Conservation (phyloP, 495 filamentous ascomycete species). For the Ramalina intermedia region DNA sequence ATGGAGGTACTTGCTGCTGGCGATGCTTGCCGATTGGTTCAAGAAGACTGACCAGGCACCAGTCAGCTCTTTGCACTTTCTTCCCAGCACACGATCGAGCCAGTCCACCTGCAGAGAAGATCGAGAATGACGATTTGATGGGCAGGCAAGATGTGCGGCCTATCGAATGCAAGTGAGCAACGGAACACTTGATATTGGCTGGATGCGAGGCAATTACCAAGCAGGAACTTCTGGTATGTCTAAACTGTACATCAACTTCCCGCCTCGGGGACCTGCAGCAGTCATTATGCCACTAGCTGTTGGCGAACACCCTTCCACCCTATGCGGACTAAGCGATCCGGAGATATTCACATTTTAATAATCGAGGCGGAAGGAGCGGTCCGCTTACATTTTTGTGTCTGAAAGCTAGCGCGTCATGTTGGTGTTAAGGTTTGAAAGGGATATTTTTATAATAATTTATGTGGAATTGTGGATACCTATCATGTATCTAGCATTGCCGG, state of each 20-base stretch:
- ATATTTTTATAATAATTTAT: too few species aligned
- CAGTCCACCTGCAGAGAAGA: conserved; percentile 20
- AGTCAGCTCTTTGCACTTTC: background rate
- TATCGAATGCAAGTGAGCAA: background rate
- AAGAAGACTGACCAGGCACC: conserved; percentile 21
- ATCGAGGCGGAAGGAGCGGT: background rate
- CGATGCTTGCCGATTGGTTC: conserved; percentile 41
- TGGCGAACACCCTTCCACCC: background rate
- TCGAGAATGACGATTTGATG: conserved; percentile 19
- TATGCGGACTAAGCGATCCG: background rate
- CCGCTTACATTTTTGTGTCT: background rate
- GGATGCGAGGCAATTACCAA: conserved; percentile 5
- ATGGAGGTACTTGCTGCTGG: conserved; percentile 27
- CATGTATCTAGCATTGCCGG: too few species aligned
- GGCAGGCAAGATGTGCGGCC: conserved; percentile 12
- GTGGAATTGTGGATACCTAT: too few species aligned
- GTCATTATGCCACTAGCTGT: background rate
- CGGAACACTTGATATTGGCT: background rate
- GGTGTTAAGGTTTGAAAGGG: background rate
- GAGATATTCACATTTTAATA: conserved; percentile 7
- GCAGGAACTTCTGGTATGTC: conserved; percentile 17
- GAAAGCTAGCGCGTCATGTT: conserved; percentile 2
- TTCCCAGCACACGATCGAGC: background rate
- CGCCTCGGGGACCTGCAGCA: background rate
- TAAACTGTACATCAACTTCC: conserved; percentile 21